These are phyloP conservation scores for Pyrenula massariospora DNA, from an alignment of 495 filamentous ascomycete genomes.

Conservation along the genomic window DNA sequence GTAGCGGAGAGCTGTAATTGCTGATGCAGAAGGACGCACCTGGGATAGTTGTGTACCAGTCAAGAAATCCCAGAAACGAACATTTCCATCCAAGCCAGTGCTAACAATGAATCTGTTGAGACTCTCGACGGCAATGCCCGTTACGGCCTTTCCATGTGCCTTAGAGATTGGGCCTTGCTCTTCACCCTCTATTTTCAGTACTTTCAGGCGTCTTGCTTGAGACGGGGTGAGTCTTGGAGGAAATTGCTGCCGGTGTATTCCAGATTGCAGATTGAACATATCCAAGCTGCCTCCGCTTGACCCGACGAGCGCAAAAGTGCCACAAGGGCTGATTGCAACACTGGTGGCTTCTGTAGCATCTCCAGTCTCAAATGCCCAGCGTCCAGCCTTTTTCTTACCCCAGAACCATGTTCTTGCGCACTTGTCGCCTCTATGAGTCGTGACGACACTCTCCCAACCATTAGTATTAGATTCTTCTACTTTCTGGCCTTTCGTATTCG, in stretches of 20 bases:
- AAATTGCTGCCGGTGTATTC: constrained; percentile 72
- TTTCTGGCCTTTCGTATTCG: constrained; percentile 46
- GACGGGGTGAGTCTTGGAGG: constrained; percentile 56
- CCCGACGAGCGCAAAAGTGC: constrained; percentile 87
- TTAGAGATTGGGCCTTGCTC: constrained; percentile 27
- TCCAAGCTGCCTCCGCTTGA: constrained; percentile 72
- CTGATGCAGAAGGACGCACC: constrained; percentile 71
- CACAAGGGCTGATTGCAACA: constrained; percentile 80
- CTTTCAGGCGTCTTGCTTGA: constrained; percentile 49
- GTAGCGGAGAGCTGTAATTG: constrained; percentile 62
- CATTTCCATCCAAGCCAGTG: constrained; percentile 79
- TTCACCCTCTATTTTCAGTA: constrained; percentile 28
- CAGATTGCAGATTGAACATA: constrained; percentile 95
- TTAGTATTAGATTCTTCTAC: constrained; percentile 57
- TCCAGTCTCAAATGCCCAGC: constrained; percentile 82
- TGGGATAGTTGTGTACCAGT: constrained; percentile 54
- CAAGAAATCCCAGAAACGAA: constrained; percentile 96
- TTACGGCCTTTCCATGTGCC: constrained; percentile 71
- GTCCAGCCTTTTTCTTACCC: constrained; percentile 81
- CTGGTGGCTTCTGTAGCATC: constrained; percentile 76
- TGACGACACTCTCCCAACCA: constrained; percentile 94
- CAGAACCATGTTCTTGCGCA: constrained; percentile 94
- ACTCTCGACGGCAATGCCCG: constrained; percentile 72
- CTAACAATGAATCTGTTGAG: constrained; percentile 76
- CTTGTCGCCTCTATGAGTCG: constrained; percentile 78